These are phyloP conservation scores for Tetrahymena thermophila DNA, from an alignment of 73 alveolate genomes.

Conservation along the genomic window DNA sequence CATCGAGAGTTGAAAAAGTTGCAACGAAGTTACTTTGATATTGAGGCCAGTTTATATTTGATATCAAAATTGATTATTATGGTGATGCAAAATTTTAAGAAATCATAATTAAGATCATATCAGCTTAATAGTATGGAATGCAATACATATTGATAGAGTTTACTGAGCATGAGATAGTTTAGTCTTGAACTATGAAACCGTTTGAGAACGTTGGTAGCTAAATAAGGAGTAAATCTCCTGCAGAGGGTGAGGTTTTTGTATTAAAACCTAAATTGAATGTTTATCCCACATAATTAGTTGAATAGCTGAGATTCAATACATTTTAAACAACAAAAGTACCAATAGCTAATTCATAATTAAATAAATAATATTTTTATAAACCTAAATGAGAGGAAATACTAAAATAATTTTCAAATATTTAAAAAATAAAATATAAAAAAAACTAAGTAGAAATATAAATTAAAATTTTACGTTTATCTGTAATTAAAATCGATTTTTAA, in stretches of 20 bases:
- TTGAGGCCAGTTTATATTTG: constrained; percentile 35
- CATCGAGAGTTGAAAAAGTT: not conserved
- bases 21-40: not conserved
- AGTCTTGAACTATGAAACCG: constrained; percentile 5
- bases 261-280: constrained; percentile 9
- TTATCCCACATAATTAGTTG: constrained; percentile 18
- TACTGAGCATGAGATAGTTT: constrained; percentile 21
- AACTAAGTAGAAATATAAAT: not conserved
- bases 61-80: not conserved
- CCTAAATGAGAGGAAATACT: too few species aligned
- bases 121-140: constrained; percentile 23
- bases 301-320: not conserved
- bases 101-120: constrained; percentile 9
- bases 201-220: constrained; percentile 18
- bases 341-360: not conserved
- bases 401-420: not conserved
- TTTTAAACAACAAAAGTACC: not conserved
- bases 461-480: not conserved
- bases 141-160: constrained; percentile 11
- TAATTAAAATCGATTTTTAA: not conserved
- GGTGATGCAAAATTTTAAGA: not conserved
- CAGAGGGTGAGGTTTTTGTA: not conserved
- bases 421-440: too few species aligned
- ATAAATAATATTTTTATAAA: not conserved
- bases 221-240: not conserved